Percentiles rank a stretch among this genome's conserved stretches.
Conservation (phyloP, 108 stramenopile species). For the Cyclotella distinguenda region DNA sequence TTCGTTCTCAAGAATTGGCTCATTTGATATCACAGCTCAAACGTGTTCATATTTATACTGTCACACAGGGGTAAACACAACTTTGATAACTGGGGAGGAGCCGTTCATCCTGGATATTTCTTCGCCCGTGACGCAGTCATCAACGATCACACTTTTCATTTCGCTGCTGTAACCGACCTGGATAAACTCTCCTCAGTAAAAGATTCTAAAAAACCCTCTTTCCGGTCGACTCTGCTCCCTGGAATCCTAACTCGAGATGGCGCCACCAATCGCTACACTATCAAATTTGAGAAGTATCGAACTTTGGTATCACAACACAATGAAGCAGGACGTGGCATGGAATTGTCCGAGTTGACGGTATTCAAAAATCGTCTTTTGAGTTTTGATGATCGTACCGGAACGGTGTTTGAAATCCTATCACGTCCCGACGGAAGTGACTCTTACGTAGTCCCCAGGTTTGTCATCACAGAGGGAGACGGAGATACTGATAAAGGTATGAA, state of each 20-base stretch:
- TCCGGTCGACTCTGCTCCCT: conserved; percentile 65
- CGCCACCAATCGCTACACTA: conserved; percentile 44
- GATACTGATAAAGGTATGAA: conserved; percentile 96
- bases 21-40: too few species aligned
- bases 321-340: conserved; percentile 94
- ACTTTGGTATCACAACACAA: conserved; percentile 85
- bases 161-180: conserved; percentile 87
- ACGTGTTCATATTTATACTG: not conserved
- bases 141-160: conserved; percentile 60
- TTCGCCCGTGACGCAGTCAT: conserved; percentile 41
- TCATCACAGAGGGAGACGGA: conserved; percentile 92
- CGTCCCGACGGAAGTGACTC: conserved; percentile 57
- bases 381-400: conserved; percentile 94
- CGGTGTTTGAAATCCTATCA: conserved; percentile 92
- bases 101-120: conserved; percentile 77
- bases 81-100: conserved; percentile 65
- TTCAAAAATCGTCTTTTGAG: conserved; percentile 84
- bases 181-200: conserved; percentile 69
- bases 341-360: conserved; percentile 85
- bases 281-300: conserved; percentile 57
- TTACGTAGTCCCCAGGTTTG: conserved; percentile 85
- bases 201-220: conserved; percentile 66
- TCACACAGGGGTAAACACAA: conserved; percentile 17
- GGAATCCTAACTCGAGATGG: conserved; percentile 58
- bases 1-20: not conserved